Evolutionary conservation across 1,284 basidiomycete genomes (phyloP).

Genomic region (Marasmius sp.): DNA sequence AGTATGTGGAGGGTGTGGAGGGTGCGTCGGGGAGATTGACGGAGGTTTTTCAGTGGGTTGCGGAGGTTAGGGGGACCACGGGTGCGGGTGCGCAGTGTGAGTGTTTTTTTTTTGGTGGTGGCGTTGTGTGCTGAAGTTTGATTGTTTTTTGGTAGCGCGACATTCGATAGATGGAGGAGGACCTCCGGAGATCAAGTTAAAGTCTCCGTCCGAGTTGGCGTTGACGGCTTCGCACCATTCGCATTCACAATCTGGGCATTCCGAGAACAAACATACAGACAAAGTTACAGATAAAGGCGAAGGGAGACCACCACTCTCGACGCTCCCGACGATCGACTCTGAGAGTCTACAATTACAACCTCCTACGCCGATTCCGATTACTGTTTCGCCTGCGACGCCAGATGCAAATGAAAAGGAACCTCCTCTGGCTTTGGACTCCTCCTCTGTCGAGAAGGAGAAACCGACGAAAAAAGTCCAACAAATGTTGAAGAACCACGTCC

Average conservation of each 20-base stretch:
- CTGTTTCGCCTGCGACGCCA: slow-evolving; percentile 36
- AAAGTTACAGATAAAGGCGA: too few species aligned
- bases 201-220: slow-evolving; percentile 23
- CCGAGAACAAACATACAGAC: slow-evolving; percentile 9
- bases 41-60: slow-evolving; percentile 86
- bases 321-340: not conserved
- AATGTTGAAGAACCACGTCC: slow-evolving; percentile 69
- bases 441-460: too few species aligned
- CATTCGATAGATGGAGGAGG: slow-evolving; percentile 11
- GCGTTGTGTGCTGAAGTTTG: too few species aligned
- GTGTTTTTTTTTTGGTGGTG: not conserved
- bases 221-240: slow-evolving; percentile 10
- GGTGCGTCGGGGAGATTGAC: slow-evolving; percentile 83
- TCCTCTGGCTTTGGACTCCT: too few species aligned
- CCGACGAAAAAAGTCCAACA: slow-evolving; percentile 67
- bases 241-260: slow-evolving; percentile 21
- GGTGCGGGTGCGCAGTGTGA: slow-evolving; percentile 25
- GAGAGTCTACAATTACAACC: slow-evolving; percentile 11
- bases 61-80: slow-evolving; percentile 50
- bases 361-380: slow-evolving; percentile 33
- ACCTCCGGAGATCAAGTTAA: slow-evolving; percentile 19
- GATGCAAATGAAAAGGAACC: not conserved
- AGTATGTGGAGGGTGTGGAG: slow-evolving; percentile 86
- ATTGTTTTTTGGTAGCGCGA: slow-evolving; percentile 7
- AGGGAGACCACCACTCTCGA: not conserved